A percentile compares a stretch with the other conserved stretches of the same genome.
These are phyloP conservation scores for Sarocladium kiliense DNA, from an alignment of 2,329 filamentous ascomycete species.

Conservation along the genomic window DNA sequence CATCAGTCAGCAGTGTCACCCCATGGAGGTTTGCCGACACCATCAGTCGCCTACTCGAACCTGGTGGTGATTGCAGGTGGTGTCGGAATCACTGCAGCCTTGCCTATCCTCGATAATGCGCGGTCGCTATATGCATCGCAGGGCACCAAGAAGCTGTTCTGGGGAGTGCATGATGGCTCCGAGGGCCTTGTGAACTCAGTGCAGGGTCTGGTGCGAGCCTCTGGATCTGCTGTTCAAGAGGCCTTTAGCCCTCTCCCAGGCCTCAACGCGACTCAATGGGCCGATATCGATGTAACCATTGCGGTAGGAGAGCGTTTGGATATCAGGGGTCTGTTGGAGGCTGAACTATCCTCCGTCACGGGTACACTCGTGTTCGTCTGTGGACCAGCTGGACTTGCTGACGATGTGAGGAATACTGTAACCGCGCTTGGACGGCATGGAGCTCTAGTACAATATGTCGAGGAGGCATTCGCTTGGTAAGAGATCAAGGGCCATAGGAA, in stretches of 20 bases:
- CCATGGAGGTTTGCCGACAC: not conserved
- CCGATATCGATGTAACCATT: conserved; percentile 12
- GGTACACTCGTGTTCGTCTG: conserved; percentile 13
- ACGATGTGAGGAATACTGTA: conserved; percentile 13
- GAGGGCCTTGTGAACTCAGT: conserved; percentile 11
- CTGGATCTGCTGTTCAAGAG: not conserved
- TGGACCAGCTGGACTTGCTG: conserved; percentile 13
- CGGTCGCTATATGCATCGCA: conserved; percentile 5
- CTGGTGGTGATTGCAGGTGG: conserved; percentile 22
- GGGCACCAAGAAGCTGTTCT: conserved; percentile 13
- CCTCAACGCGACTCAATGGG: conserved; percentile 5
- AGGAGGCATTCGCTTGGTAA: conserved; percentile 11
- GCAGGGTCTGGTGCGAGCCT: not conserved
- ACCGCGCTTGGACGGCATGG: conserved; percentile 11
- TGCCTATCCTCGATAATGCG: not conserved
- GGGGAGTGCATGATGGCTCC: conserved; percentile 10
- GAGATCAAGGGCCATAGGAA: too few species aligned
- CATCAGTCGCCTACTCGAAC: conserved; percentile 15
- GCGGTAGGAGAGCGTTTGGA: conserved; percentile 1
- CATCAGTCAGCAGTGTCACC: not conserved
- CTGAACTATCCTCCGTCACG: conserved; percentile 7
- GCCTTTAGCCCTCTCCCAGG: not conserved
- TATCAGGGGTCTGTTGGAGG: not conserved
- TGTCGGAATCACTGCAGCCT: conserved; percentile 22
- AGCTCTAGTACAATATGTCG: conserved; percentile 11